These are phyloP conservation scores for Plasmodium malariae DNA, from an alignment of 169 alveolate genomes.

Conservation along the genomic window DNA sequence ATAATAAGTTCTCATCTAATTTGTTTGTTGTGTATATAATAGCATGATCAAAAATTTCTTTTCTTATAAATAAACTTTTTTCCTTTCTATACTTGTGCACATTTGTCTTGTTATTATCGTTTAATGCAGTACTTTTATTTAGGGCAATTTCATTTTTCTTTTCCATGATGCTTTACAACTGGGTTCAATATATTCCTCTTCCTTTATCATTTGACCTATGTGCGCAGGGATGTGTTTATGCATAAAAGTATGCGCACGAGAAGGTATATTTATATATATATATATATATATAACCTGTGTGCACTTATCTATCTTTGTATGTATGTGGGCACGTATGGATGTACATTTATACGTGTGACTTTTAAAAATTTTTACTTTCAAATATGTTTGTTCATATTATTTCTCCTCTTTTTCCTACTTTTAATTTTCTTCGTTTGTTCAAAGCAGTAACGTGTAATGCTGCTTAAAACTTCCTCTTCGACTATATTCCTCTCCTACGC, in stretches of 20 bases:
- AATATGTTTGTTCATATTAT: no score
- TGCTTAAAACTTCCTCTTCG: no score
- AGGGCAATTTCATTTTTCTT: neutral
- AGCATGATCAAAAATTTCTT: constrained; percentile 74
- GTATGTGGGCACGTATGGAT: no score
- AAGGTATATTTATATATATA: neutral
- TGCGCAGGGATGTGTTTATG: neutral
- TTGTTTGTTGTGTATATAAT: constrained; percentile 52
- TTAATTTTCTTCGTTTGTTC: no score
- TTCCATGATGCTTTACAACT: no score
- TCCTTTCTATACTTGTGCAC: neutral
- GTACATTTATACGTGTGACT: no score
- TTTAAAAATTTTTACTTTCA: no score
- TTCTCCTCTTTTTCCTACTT: no score
- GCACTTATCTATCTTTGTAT: no score
- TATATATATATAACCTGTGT: constrained; percentile 1
- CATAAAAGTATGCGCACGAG: neutral
- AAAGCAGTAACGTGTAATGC: no score
- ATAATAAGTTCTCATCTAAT: constrained; percentile 23
- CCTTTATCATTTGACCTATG: neutral
- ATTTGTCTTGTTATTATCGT: neutral
- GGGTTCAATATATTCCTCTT: neutral
- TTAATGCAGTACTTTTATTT: neutral
- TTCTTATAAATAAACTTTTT: constrained; percentile 41
- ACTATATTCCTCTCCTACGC: no score